Base-by-base conservation (phyloP, 345 rosid species). In the Gossypium australe region DNA sequence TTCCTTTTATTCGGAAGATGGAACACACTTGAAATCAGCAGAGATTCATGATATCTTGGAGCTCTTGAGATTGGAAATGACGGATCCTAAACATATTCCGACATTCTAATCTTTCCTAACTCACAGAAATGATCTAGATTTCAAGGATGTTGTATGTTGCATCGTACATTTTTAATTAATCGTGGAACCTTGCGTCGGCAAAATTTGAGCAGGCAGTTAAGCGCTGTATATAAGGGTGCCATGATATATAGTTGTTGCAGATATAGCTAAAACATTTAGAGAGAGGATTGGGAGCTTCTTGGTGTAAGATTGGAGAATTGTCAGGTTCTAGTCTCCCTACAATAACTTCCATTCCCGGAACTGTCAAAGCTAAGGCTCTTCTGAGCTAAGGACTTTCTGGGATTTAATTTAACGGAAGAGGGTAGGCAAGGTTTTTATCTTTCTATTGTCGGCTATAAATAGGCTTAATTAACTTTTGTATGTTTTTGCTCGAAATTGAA, bases 1-100 rank as follows among this genome's bases (percentile, higher is more conserved):
- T 68, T 79, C 81, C 7, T 88, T 88, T 78, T 80, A 76, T 78
- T 82, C 90, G 0, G 87, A 77, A 73, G 89, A 81, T 67, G 79
- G 78, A 62, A 48, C 77, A 73, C 83, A 82, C 72, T 49, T 70
- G 62, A 57, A 74, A 22, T 81, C 81, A 11, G 63, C 77, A 68
- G 86, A 86, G 72, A 79, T 86, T 72, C 70, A 59, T 14, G 76
- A 47, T 56, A 71, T 84, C 25, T 68, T 85, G 57, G 87, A 85
- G 77, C 82, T 86, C 52, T 56, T 86, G 41, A 85, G 78, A 70
- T 62, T 25, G 43, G 88, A 84, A 75, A 83, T 87, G 85, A 4
- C 4, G 59, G 24, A 55, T 18, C 27, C 12, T 56, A 7, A 56
- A 44, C 10, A 9, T 44, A 11, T 20, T 45, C 70, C 11, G 34